Evolutionary conservation across 2,329 filamentous ascomycete genomes (phyloP).

Genomic region (Mycocentrospora acerina): DNA sequence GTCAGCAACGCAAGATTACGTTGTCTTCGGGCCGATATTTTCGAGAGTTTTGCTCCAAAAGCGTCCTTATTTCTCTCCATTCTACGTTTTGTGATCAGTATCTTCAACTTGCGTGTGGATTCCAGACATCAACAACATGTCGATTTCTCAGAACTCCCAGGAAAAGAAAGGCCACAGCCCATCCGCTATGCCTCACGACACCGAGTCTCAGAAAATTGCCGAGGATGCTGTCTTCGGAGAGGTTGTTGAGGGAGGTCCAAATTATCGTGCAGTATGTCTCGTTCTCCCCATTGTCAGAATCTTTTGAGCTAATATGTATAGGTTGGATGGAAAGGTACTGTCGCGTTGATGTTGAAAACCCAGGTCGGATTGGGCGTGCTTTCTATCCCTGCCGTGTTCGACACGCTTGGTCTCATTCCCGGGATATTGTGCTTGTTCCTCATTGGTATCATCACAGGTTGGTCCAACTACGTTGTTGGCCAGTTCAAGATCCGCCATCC

Average conservation of each 20-base stretch:
- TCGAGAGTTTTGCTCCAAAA: no score
- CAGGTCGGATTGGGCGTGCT: conserved; percentile 42
- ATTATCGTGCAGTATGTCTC: conserved; percentile 12
- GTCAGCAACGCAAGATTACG: no score
- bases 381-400: conserved; percentile 48
- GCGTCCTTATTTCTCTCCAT: no score
- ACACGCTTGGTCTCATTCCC: conserved; percentile 50
- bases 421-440: conserved; percentile 48
- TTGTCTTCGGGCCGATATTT: no score
- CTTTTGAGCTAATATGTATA: conserved; percentile 1
- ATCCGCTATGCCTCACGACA: no score
- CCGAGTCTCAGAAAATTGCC: no score
- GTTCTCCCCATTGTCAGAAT: neutral
- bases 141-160: no score
- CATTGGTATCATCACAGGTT: conserved; percentile 48
- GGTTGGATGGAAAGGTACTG: conserved; percentile 19
- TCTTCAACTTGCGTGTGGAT: no score
- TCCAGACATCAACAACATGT: no score
- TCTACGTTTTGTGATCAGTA: no score
- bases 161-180: no score
- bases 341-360: conserved; percentile 26
- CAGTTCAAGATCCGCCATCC: conserved; percentile 55
- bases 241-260: conserved; percentile 11
- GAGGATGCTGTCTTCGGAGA: conserved; percentile 12
- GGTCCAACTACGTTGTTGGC: conserved; percentile 52